These are phyloP conservation scores for Yarrowia sp. DNA, from an alignment of 805 yeast species.

Conservation along the genomic window DNA sequence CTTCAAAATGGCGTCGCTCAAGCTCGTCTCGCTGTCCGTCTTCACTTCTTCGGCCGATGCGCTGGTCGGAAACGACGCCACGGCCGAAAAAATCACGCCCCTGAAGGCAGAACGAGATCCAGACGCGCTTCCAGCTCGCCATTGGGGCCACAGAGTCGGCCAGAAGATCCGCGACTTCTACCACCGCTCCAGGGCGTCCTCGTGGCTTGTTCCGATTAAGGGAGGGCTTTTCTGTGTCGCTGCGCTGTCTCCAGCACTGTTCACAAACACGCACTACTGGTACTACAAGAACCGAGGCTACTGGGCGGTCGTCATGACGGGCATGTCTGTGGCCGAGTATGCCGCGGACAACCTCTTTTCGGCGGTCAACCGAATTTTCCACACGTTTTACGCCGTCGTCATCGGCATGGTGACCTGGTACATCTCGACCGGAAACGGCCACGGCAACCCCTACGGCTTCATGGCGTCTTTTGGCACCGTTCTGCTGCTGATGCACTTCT, in stretches of 20 bases:
- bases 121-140: constrained; percentile 8
- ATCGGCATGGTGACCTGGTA: constrained; percentile 41
- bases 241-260: constrained; percentile 35
- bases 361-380: constrained; percentile 33
- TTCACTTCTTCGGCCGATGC: constrained; percentile 11
- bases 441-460: constrained; percentile 39
- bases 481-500: constrained; percentile 24
- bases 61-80: not conserved
- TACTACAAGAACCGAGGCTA: constrained; percentile 34
- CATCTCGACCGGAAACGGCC: constrained; percentile 39
- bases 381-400: constrained; percentile 37
- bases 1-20: not conserved
- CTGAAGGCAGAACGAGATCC: constrained; percentile 20
- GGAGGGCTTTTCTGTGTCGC: constrained; percentile 33
- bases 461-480: constrained; percentile 30
- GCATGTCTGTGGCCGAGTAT: constrained; percentile 36
- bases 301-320: constrained; percentile 39
- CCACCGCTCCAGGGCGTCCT: not conserved
- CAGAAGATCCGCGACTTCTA: not conserved
- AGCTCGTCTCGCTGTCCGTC: not conserved
- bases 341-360: constrained; percentile 40
- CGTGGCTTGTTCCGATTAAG: constrained; percentile 33
- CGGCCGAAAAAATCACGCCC: constrained; percentile 7
- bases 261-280: constrained; percentile 34
- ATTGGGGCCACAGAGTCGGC: not conserved